Conservation (phyloP, 371 early-diverging fungal genomes). For the Blyttiomyces sp. region DNA sequence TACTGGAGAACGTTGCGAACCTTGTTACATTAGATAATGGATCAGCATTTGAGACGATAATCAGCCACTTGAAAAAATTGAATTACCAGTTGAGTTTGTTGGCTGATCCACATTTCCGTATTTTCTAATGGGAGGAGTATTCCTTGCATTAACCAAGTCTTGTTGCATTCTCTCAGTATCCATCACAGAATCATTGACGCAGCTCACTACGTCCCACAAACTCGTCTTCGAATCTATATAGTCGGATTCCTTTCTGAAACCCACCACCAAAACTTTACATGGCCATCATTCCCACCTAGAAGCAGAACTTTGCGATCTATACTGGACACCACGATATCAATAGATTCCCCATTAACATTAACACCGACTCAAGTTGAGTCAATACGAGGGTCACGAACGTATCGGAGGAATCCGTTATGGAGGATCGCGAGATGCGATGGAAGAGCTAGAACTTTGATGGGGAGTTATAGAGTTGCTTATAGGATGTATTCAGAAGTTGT, state of each 20-base stretch:
- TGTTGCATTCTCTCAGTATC: neutral
- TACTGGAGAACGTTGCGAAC: conserved; percentile 21
- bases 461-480: conserved; percentile 13
- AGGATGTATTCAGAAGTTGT: conserved; percentile 21
- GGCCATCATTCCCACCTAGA: neutral
- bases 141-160: neutral
- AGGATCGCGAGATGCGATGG: conserved; percentile 9
- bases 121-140: conserved; percentile 1
- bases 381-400: neutral
- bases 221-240: conserved; percentile 19
- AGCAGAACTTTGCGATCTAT: neutral
- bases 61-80: conserved; percentile 2
- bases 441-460: conserved; percentile 14
- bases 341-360: neutral
- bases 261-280: neutral
- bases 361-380: neutral
- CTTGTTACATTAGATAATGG: conserved; percentile 17
- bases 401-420: conserved; percentile 11
- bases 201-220: conserved; percentile 13
- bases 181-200: conserved; percentile 19
- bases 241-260: conserved; percentile 6
- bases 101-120: neutral
- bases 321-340: neutral
- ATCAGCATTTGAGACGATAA: conserved; percentile 5
- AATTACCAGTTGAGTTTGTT: conserved; percentile 6